Percentiles rank a stretch among this genome's conserved stretches.
These are phyloP conservation scores for Sporothrix luriei DNA, from an alignment of 2,329 filamentous ascomycete genomes.

Conservation along the genomic window DNA sequence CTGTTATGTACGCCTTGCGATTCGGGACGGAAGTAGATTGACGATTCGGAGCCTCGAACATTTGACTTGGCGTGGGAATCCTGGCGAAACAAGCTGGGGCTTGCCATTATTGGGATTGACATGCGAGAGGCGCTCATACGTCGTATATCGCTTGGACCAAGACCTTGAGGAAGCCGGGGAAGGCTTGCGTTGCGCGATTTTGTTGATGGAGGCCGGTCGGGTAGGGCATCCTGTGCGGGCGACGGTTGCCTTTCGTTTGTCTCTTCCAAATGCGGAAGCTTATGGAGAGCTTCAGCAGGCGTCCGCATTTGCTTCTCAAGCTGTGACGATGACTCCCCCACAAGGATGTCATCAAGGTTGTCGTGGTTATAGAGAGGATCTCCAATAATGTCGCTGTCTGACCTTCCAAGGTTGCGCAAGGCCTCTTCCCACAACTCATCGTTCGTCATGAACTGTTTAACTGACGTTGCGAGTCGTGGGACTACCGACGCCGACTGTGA, in stretches of 20 bases:
- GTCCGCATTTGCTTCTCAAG: not conserved
- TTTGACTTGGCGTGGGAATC: not conserved
- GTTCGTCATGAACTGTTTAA: not conserved
- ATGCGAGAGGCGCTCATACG: conserved; percentile 27
- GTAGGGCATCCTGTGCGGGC: not conserved
- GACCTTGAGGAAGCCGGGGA: not conserved
- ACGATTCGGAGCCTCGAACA: not conserved
- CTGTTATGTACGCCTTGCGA: not conserved
- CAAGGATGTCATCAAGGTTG: not conserved
- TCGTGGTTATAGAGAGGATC: not conserved
- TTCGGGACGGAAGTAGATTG: conserved; percentile 25
- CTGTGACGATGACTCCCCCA: not conserved
- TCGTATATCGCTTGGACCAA: not conserved
- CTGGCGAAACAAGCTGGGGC: conserved; percentile 38
- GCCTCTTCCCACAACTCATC: not conserved
- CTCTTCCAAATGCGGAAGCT: not conserved
- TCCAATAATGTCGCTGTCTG: not conserved
- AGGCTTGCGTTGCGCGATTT: conserved; percentile 47
- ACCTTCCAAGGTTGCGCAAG: not conserved
- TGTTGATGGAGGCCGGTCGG: conserved; percentile 40
- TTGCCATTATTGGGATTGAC: conserved; percentile 40
- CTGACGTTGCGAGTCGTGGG: not conserved
- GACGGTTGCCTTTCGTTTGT: not conserved
- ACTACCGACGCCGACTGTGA: not conserved
- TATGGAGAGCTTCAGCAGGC: not conserved